Evolutionary conservation across 805 yeast genomes (phyloP).

Genomic region (Kuraishia ogatae): DNA sequence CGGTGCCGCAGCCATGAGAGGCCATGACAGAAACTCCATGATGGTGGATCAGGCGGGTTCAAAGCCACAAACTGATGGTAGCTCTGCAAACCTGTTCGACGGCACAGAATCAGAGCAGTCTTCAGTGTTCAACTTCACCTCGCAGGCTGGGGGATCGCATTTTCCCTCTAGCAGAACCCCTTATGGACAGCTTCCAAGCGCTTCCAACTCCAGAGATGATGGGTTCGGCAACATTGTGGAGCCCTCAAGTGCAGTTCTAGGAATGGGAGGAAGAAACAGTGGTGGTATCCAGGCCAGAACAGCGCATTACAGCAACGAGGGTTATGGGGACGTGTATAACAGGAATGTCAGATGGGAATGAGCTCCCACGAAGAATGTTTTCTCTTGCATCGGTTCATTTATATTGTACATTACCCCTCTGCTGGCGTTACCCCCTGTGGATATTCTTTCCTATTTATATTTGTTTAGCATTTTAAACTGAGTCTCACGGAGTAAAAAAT

Average conservation of each 20-base stretch:
- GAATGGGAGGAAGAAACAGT: conserved; percentile 3
- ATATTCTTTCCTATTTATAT: neutral
- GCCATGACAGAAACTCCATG: conserved; percentile 37
- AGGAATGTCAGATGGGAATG: conserved; percentile 7
- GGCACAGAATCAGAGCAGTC: conserved; percentile 16
- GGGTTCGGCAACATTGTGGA: conserved; percentile 13
- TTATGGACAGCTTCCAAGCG: neutral
- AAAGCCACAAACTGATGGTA: conserved; percentile 23
- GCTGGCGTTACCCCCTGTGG: neutral
- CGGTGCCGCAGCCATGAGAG: conserved; percentile 62
- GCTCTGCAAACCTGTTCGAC: conserved; percentile 16
- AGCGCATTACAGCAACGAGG: neutral
- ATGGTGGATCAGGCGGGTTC: conserved; percentile 21
- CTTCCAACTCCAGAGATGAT: neutral
- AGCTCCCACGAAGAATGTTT: neutral
- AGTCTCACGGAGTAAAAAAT: neutral
- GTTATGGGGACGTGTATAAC: conserved; percentile 6
- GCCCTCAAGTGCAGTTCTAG: conserved; percentile 18
- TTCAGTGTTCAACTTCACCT: neutral
- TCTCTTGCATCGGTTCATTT: neutral
- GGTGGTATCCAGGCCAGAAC: neutral
- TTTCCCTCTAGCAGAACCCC: neutral
- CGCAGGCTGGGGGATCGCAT: neutral
- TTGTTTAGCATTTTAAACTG: neutral
- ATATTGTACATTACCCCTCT: neutral